Evolutionary conservation across 1,284 basidiomycete species (phyloP), one percentile per base, ranked within the genome.

Genomic region (Sporisorium graminicola): DNA sequence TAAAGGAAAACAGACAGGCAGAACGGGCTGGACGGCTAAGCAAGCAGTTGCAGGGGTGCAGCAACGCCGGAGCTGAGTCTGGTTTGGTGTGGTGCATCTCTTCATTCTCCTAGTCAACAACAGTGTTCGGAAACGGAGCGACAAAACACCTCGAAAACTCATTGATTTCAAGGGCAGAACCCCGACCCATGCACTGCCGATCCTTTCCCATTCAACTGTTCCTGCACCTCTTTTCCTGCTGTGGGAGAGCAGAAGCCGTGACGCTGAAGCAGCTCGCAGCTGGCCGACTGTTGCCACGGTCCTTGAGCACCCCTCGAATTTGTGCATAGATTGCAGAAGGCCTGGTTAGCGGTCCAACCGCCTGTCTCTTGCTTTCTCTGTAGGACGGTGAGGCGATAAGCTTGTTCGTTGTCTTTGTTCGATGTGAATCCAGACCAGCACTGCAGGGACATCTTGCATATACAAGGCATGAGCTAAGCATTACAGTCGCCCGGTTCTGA

Each of bases 111-210:
- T 49, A 31, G 26, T 47, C 26, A 29, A 47, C 46, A 44, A 6
- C 43, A n/a, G n/a, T n/a, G n/a, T n/a, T n/a, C n/a, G n/a, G n/a
- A n/a, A n/a, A n/a, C n/a, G n/a, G n/a, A 18, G 26, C 26, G 18
- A 26, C 13, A 47, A 16, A 47, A 46, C 12, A 16, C 10, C 2
- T 26, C 22, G 26, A n/a, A n/a, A 44, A 6, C 22, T 44, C 20
- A 44, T 22, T 9, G 20, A 44, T 37, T 37, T 40, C 13, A 46
- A 46, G 24, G 8, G 46, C 24, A 16, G 16, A 47, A 47, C 46
- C 46, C 46, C 26, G 46, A 47, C 46, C n/a, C 26, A 47, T 47
- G 46, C 46, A 47, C 20, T 16, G 46, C 46, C 24, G 46, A 47
- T 47, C 46, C 44, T 20, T 47, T 37, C 35, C 26, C 18, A 0